These are phyloP conservation scores for Arthrobotrys pseudoclavata DNA, from an alignment of 2,329 filamentous ascomycete genomes.

Conservation along the genomic window DNA sequence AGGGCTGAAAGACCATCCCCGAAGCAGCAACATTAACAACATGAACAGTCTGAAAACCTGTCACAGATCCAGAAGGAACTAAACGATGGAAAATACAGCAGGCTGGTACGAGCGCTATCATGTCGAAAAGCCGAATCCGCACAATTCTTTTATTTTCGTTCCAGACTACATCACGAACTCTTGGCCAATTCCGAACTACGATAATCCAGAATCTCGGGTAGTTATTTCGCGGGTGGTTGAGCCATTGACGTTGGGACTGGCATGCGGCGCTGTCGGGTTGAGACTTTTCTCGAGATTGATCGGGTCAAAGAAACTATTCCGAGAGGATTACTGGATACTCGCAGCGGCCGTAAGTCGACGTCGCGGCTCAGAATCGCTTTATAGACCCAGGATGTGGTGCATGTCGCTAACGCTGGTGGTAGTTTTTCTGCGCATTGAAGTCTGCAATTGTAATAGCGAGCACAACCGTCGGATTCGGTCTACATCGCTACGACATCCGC, in stretches of 20 bases:
- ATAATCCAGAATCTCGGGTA: constrained; percentile 19
- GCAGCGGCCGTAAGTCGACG: constrained; percentile 21
- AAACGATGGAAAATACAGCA: constrained; percentile 5
- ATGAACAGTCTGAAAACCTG: not conserved
- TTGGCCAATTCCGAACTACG: constrained; percentile 31
- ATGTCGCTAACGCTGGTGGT: not conserved
- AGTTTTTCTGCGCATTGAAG: constrained; percentile 37
- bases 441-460: constrained; percentile 23
- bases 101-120: constrained; percentile 33
- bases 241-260: constrained; percentile 26
- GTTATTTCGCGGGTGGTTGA: constrained; percentile 21
- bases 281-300: constrained; percentile 28
- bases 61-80: not conserved
- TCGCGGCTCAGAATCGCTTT: not conserved
- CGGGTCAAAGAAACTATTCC: constrained; percentile 26
- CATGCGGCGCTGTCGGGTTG: constrained; percentile 25
- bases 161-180: constrained; percentile 32
- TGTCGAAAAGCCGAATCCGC: constrained; percentile 29
- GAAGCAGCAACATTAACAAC: not conserved
- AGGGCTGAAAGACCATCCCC: constrained; percentile 7
- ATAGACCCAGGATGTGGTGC: not conserved
- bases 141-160: constrained; percentile 30
- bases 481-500: constrained; percentile 26
- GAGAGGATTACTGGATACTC: constrained; percentile 30
- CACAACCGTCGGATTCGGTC: constrained; percentile 27